Percentiles rank a stretch among this genome's conserved stretches.
These are phyloP conservation scores for Cercospora zeina DNA, from an alignment of 2,329 filamentous ascomycete genomes.

Conservation along the genomic window DNA sequence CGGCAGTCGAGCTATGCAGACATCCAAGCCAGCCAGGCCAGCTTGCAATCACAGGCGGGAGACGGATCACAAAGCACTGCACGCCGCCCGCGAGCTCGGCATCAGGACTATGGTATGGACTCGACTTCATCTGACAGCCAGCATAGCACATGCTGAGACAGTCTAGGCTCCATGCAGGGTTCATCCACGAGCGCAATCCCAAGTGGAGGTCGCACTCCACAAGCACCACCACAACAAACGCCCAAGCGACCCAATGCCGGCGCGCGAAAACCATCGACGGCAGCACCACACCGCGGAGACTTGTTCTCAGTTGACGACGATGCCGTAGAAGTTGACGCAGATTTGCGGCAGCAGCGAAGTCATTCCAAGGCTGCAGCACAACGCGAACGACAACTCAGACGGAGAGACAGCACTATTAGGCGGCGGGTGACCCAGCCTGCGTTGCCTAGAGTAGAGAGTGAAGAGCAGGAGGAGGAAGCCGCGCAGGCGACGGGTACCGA, in stretches of 20 bases:
- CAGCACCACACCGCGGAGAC: slow-evolving; percentile 75
- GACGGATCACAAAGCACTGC: slow-evolving; percentile 20
- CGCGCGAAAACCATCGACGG: slow-evolving; percentile 72
- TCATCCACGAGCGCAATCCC: slow-evolving; percentile 23
- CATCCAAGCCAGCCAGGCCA: slow-evolving; percentile 36
- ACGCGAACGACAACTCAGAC: slow-evolving; percentile 44
- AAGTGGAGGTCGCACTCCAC: slow-evolving; percentile 26
- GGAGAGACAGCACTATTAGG: slow-evolving; percentile 55
- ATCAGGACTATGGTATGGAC: slow-evolving; percentile 36
- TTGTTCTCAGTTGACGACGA: slow-evolving; percentile 93
- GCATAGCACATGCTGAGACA: slow-evolving; percentile 16
- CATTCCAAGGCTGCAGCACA: slow-evolving; percentile 28
- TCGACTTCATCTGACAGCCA: neutral
- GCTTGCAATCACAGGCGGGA: slow-evolving; percentile 27
- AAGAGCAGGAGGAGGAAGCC: slow-evolving; percentile 47
- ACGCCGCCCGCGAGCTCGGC: slow-evolving; percentile 30
- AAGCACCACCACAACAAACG: slow-evolving; percentile 23
- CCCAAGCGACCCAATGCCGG: slow-evolving; percentile 71
- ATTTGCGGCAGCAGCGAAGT: slow-evolving; percentile 52
- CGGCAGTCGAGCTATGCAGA: slow-evolving; percentile 26
- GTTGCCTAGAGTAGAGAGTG: slow-evolving; percentile 53
- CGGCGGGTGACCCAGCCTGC: slow-evolving; percentile 48
- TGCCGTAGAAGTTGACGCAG: slow-evolving; percentile 73
- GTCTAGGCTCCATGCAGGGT: slow-evolving; percentile 32
- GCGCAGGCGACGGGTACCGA: slow-evolving; percentile 37